These are phyloP conservation scores for Phanerodontia chrysosporium DNA, from an alignment of 768 basidiomycete genomes.

Conservation along the genomic window DNA sequence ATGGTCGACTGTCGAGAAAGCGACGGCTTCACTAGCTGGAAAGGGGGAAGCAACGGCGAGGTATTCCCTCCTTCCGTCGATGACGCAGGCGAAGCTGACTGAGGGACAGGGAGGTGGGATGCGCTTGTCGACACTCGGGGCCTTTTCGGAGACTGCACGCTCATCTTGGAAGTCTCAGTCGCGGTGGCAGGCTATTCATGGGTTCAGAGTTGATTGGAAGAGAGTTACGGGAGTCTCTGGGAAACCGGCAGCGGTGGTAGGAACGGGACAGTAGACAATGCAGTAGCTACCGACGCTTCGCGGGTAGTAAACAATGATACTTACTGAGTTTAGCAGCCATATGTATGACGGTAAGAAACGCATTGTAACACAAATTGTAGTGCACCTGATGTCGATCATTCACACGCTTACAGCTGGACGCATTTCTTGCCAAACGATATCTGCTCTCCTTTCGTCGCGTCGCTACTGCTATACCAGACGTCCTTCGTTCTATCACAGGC, in stretches of 20 bases:
- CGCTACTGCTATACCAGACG: too few relatives aligned
- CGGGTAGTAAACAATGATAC: too few relatives aligned
- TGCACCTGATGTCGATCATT: neutral
- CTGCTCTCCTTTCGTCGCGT: neutral
- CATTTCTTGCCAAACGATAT: neutral
- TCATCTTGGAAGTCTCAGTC: constrained; percentile 7
- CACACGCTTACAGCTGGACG: neutral
- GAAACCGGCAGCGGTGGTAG: too few relatives aligned
- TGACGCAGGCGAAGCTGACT: constrained; percentile 2
- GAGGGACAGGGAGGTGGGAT: constrained; percentile 4
- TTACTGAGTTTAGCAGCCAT: too few relatives aligned
- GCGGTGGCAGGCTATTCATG: neutral
- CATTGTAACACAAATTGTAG: too few relatives aligned
- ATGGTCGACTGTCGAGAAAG: constrained; percentile 13
- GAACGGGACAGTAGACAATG: too few relatives aligned
- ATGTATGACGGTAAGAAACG: too few relatives aligned
- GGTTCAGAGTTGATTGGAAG: neutral
- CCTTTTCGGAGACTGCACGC: constrained; percentile 2
- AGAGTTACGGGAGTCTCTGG: neutral
- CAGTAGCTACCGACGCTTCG: too few relatives aligned
- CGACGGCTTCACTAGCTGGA: constrained; percentile 4
- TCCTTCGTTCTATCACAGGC: too few relatives aligned
- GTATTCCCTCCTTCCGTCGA: constrained; percentile 1
- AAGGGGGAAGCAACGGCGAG: constrained; percentile 11
- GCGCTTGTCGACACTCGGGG: constrained; percentile 8